These are phyloP conservation scores for Kluyveromyces nonfermentans DNA, from an alignment of 805 yeast genomes.

Conservation along the genomic window DNA sequence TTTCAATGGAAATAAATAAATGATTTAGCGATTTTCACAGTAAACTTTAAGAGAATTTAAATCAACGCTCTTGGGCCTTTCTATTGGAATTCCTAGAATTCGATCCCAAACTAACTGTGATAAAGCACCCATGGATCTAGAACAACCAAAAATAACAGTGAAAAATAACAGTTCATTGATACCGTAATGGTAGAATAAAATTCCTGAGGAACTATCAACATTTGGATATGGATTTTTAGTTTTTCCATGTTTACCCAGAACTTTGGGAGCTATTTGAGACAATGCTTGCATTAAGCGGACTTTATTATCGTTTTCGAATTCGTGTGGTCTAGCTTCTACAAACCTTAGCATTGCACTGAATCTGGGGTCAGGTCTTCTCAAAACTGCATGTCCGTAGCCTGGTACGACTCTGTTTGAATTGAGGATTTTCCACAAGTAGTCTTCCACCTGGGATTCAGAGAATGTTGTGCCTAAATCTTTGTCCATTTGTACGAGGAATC, in stretches of 20 bases:
- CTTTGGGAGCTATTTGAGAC: slow-evolving; percentile 65
- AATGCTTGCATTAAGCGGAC: slow-evolving; percentile 58
- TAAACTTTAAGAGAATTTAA: slow-evolving; percentile 12
- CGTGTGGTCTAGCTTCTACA: slow-evolving; percentile 42
- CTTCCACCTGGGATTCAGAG: slow-evolving; percentile 44
- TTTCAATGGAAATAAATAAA: no score
- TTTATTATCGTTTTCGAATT: slow-evolving; percentile 53
- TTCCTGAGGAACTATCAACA: slow-evolving; percentile 75
- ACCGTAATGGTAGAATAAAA: slow-evolving; percentile 72
- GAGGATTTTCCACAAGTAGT: slow-evolving; percentile 69
- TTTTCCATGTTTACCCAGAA: slow-evolving; percentile 69
- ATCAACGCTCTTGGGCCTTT: slow-evolving; percentile 54
- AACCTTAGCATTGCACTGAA: slow-evolving; percentile 66
- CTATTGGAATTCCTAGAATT: slow-evolving; percentile 67
- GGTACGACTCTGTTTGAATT: slow-evolving; percentile 81
- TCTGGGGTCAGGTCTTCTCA: slow-evolving; percentile 78
- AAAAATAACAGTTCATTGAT: slow-evolving; percentile 62
- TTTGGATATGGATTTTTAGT: slow-evolving; percentile 82
- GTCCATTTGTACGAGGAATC: slow-evolving; percentile 60
- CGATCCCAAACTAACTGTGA: slow-evolving; percentile 76
- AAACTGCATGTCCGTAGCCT: slow-evolving; percentile 83
- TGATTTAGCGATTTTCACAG: slow-evolving; percentile 2
- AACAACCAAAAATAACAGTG: slow-evolving; percentile 76
- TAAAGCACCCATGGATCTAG: slow-evolving; percentile 71
- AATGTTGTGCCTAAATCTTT: slow-evolving; percentile 31